These are phyloP conservation scores for Ascochyta fabae DNA, from an alignment of 2,329 filamentous ascomycete genomes.

Conservation along the genomic window DNA sequence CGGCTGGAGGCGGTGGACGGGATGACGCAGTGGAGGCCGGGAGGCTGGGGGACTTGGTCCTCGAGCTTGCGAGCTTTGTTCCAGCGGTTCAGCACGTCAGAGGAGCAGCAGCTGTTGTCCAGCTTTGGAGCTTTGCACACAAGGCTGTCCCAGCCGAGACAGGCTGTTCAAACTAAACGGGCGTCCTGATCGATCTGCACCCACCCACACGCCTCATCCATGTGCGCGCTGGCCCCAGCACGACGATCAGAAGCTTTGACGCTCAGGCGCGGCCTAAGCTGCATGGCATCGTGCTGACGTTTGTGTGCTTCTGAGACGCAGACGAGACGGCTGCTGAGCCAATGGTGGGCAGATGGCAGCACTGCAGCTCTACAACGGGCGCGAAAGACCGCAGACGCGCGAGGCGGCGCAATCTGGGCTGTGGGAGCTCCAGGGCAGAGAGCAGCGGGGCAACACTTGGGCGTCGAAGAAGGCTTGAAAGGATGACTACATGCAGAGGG, in stretches of 20 bases:
- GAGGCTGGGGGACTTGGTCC: background rate
- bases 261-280: conserved; percentile 23
- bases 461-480: conserved; percentile 6
- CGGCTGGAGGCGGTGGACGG: conserved; percentile 13
- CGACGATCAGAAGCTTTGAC: conserved; percentile 38
- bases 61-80: background rate
- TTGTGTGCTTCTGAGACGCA: conserved; percentile 39
- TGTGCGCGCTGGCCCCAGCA: conserved; percentile 28
- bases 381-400: conserved; percentile 25
- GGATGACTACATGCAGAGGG: conserved; percentile 3
- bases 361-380: conserved; percentile 18
- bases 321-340: conserved; percentile 39
- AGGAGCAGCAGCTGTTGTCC: background rate
- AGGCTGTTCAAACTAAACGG: conserved; percentile 2
- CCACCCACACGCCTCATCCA: conserved; percentile 18
- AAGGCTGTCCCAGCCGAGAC: conserved; percentile 3
- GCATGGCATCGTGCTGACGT: conserved; percentile 38
- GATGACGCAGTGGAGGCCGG: conserved; percentile 14
- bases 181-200: conserved; percentile 31
- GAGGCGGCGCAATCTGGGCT: conserved; percentile 12
- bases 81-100: conserved; percentile 1
- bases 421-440: background rate
- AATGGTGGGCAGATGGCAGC: conserved; percentile 24
- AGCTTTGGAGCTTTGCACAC: background rate
- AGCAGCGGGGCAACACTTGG: conserved; percentile 21